Conservation (phyloP, 306 rosid species). For the Aeschynomene evenia region DNA sequence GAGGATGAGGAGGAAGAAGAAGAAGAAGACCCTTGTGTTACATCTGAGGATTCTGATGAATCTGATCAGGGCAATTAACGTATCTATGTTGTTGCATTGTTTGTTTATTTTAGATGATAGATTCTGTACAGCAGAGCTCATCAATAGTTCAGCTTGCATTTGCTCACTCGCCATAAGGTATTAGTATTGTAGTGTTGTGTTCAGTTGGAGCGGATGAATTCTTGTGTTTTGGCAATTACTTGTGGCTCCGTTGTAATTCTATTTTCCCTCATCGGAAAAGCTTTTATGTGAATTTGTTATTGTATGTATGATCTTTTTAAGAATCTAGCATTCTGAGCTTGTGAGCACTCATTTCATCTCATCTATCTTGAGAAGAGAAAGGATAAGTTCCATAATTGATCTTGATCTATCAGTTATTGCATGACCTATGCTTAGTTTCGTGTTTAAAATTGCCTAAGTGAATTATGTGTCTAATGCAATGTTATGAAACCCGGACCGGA, state of each 20-base stretch:
- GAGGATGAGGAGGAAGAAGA: constrained; percentile 49
- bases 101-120: constrained; percentile 32
- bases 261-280: neutral
- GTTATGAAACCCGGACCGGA: too few species aligned
- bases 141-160: constrained; percentile 18
- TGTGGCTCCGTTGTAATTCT: neutral
- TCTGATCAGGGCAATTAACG: constrained; percentile 30
- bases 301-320: neutral
- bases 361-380: neutral
- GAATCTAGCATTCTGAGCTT: neutral
- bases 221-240: neutral
- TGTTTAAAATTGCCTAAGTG: too few species aligned
- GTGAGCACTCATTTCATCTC: neutral
- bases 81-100: constrained; percentile 28
- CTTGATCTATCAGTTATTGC: too few species aligned
- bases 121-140: constrained; percentile 32
- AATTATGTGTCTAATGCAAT: too few species aligned
- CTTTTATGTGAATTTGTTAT: neutral
- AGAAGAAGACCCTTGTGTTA: constrained; percentile 52
- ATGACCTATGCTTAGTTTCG: too few species aligned
- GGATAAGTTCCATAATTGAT: too few species aligned
- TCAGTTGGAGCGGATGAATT: constrained; percentile 22
- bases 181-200: constrained; percentile 19
- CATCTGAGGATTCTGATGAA: constrained; percentile 61
- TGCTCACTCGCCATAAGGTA: constrained; percentile 1